These are phyloP conservation scores for Lactifluus subvellereus DNA, from an alignment of 768 basidiomycete species.

Conservation along the genomic window DNA sequence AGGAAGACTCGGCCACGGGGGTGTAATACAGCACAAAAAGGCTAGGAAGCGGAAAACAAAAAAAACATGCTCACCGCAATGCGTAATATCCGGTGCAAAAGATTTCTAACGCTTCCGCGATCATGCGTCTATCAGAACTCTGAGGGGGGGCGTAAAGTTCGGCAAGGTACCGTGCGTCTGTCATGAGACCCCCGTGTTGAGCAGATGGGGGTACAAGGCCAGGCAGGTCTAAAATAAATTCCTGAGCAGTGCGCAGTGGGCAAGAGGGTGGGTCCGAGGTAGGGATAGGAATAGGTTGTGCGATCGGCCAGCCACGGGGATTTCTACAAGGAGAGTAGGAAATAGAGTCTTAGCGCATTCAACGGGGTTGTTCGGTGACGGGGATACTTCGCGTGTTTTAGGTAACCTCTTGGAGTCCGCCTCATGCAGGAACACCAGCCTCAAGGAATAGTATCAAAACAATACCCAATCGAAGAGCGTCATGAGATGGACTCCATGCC, in stretches of 20 bases:
- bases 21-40: not conserved
- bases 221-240: not conserved
- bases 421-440: not conserved
- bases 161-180: not conserved
- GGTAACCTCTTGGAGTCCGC: not conserved
- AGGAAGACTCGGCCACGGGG: not conserved
- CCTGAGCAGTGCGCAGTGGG: no score
- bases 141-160: not conserved
- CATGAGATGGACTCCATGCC: not conserved
- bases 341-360: not conserved
- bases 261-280: not conserved
- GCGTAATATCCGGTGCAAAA: not conserved
- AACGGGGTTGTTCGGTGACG: not conserved
- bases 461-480: not conserved
- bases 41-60: not conserved
- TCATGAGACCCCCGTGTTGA: not conserved
- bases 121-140: not conserved
- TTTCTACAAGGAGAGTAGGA: not conserved
- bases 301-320: constrained; percentile 15
- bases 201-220: not conserved
- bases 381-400: not conserved
- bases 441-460: not conserved
- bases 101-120: not conserved
- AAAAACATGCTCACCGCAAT: not conserved
- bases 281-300: not conserved